Percentiles rank a stretch among this genome's conserved stretches.
These are phyloP conservation scores for Stachybotrys chartarum DNA, from an alignment of 2,329 filamentous ascomycete species.

Conservation along the genomic window DNA sequence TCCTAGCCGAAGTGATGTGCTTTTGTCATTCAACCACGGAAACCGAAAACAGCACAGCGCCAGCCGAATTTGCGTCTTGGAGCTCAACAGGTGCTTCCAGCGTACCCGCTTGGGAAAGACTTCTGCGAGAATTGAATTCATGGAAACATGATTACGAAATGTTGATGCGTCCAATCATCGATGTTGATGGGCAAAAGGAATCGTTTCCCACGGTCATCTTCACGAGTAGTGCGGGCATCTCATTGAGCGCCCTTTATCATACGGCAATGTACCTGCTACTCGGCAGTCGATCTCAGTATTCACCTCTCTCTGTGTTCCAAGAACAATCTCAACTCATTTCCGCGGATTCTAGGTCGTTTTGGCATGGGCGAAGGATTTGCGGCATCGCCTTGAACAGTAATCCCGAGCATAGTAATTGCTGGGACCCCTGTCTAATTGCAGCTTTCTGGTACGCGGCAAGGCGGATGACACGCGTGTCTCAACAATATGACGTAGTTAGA, in stretches of 20 bases:
- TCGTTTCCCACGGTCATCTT: background rate
- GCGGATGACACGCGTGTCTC: background rate
- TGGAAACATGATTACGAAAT: background rate
- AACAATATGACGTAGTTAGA: background rate
- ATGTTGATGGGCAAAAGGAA: background rate
- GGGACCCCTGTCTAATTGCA: constrained; percentile 4
- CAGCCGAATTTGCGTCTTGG: background rate
- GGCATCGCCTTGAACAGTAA: background rate
- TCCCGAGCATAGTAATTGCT: background rate
- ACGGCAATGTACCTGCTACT: background rate
- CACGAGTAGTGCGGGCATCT: background rate
- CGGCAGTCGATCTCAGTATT: background rate
- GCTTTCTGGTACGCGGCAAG: background rate
- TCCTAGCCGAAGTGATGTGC: background rate
- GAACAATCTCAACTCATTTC: background rate
- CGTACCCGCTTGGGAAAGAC: background rate
- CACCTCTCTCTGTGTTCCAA: background rate
- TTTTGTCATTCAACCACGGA: background rate
- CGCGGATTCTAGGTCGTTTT: background rate
- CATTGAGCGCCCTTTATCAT: background rate
- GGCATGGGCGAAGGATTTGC: background rate
- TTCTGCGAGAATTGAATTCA: background rate
- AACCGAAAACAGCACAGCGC: background rate
- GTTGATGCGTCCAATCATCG: background rate
- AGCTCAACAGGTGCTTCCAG: background rate